phyloP scores from a whole-genome alignment of 2,329 filamentous ascomycete species.

The Phaeosphaeriaceae sp. region DNA sequence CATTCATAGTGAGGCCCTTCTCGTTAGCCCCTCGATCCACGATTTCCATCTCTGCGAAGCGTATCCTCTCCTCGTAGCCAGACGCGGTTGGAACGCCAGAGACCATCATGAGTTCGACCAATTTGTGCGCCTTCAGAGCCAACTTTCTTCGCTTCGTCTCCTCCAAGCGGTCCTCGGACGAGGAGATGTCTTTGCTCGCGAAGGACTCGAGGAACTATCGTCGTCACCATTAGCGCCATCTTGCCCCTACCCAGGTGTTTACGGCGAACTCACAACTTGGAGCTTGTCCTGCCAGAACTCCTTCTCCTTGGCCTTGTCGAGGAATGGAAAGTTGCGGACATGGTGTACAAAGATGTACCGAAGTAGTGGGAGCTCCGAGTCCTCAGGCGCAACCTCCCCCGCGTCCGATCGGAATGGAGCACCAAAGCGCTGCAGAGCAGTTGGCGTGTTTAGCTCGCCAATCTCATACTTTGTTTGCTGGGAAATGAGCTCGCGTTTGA shows the following conservation, averaged over 20 bases:
- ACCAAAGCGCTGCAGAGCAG: constrained; percentile 91
- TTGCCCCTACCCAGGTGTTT: constrained; percentile 8
- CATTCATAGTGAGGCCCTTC: constrained; percentile 82
- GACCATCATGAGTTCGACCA: constrained; percentile 99
- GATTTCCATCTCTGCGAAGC: constrained; percentile 96
- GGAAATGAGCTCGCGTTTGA: constrained; percentile 93
- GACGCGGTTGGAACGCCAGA: constrained; percentile 95
- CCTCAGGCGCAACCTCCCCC: constrained; percentile 89
- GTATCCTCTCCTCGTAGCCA: constrained; percentile 95
- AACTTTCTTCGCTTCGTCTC: constrained; percentile 95
- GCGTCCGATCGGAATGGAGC: constrained; percentile 93
- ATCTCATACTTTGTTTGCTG: constrained; percentile 92
- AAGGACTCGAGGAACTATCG: constrained; percentile 92
- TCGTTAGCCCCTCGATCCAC: constrained; percentile 94
- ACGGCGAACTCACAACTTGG: constrained; percentile 74
- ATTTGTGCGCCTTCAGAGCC: constrained; percentile 89
- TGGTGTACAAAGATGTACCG: constrained; percentile 98
- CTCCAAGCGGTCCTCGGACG: constrained; percentile 92
- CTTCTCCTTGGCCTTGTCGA: constrained; percentile 96
- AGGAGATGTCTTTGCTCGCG: constrained; percentile 95
- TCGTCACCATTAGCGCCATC: constrained; percentile 24
- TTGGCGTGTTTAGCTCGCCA: constrained; percentile 90
- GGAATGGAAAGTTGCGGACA: constrained; percentile 96
- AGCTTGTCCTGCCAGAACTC: constrained; percentile 99
- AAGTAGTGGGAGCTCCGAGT: constrained; percentile 91